A percentile compares a stretch with the other conserved stretches of the same genome.
phyloP scores from a whole-genome alignment of 139 green algal genomes.

The Haematococcus lacustris region DNA sequence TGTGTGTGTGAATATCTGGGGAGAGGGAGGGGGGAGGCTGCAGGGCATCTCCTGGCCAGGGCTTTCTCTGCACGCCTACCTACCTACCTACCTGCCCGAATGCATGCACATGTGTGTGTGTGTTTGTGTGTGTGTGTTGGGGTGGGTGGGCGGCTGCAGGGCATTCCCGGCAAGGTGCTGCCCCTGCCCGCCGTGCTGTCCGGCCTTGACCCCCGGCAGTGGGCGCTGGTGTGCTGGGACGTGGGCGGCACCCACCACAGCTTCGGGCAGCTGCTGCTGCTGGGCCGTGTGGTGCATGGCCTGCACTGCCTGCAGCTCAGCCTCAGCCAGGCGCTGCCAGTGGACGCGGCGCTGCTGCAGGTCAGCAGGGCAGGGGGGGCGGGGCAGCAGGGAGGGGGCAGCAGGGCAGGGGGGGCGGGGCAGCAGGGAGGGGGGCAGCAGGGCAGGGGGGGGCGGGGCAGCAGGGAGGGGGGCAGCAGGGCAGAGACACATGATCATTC shows the following conservation, averaged over 20 bases:
- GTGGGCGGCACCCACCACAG: constrained; percentile 17
- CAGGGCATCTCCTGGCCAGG: too few relatives aligned
- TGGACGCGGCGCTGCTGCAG: too few relatives aligned
- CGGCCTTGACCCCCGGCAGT: constrained; percentile 12
- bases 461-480: too few relatives aligned
- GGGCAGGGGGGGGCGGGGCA: too few relatives aligned
- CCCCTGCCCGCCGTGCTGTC: constrained; percentile 19
- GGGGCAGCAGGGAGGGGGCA: too few relatives aligned
- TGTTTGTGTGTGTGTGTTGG: neutral
- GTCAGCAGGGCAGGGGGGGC: too few relatives aligned
- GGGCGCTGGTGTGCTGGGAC: constrained; percentile 40
- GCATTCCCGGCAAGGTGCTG: constrained; percentile 24
- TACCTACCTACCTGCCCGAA: neutral
- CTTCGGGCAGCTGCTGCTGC: constrained; percentile 46
- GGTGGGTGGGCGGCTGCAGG: constrained; percentile 11
- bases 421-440: too few relatives aligned
- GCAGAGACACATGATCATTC: too few relatives aligned
- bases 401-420: too few relatives aligned
- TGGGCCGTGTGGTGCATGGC: constrained; percentile 38
- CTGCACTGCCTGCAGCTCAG: constrained; percentile 19
- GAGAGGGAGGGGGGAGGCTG: too few relatives aligned
- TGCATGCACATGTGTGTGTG: neutral
- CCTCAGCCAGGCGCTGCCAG: too few relatives aligned
- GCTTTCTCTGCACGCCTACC: neutral
- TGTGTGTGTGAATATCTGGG: too few relatives aligned